Evolutionary conservation across 768 basidiomycete species (phyloP), one percentile per base, ranked within the genome.

Genomic region (Leccinum broughii): DNA sequence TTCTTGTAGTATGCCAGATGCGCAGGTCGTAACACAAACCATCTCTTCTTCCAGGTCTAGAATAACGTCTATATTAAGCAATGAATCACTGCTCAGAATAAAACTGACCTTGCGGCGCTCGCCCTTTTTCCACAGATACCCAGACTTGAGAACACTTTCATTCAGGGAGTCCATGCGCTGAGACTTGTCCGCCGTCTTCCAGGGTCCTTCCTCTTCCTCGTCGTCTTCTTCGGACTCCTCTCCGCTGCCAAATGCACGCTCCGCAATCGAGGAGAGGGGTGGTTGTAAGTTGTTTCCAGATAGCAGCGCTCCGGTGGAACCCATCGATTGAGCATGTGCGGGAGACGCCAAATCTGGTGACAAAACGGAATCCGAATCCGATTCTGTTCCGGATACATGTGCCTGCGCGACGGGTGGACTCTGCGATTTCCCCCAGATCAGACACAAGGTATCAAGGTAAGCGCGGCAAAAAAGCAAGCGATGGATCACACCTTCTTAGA

Each of bases 1-100:
- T 85, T 93, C 80, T 98, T 98, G 85, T 98, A 98, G 76, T 96
- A 98, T 4, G 94, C 94, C 54, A 99, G 78, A 74, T 97, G 93
- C 3, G 90, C 90, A 1, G 93, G 85, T 17, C 96, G 85, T 60
- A 99, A 78, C 2, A 99, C 97, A 67, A 98, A 98, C 96, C 96
- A 98, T 22, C 95, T 85, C 77, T 95, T 95, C 83, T 98, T 98
- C 97, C 97, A 99, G 2, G 91, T 94, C 95, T 96, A 70, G 49
- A 20, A 54, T 46, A 57, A 55, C 54, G 34, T 59, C 51, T 55
- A 56, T 46, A 57, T 56, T 11, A 54, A n/a, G 44, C 26, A 59
- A 55, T 6, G 51, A 37, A 60, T 2, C 14, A 34, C 26, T 24
- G 22, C 37, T 30, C 56, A 20, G 30, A 22, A 64, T 54, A 48